Base-by-base conservation (phyloP, 345 rosid species). In the Syzygium aromaticum region DNA sequence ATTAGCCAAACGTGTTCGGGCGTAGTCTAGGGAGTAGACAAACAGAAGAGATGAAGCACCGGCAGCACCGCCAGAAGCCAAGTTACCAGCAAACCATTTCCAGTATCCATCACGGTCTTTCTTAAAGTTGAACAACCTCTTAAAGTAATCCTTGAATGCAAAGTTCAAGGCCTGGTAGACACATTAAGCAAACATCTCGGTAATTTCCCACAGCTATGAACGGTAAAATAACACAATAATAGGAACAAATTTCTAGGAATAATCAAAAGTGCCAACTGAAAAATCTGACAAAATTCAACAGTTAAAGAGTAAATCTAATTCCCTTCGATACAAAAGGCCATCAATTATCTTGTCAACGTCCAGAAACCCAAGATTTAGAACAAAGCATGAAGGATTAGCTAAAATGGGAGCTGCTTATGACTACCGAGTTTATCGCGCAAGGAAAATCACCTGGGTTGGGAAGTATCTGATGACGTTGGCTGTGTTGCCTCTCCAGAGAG, bases 401-500 rank as follows among this genome's bases (percentile, higher is more conserved):
- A 30, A 25, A 53, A 38, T 19, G 38, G 82, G 38, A 38, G 15
- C 27, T 38, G 11, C 3, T 38, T 38, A 57, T 28, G 16, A 54
- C 52, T 23, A 38, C 17, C 52, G 56, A 85, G 28, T 84, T 40
- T 38, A 33, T 54, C 52, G 33, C 14, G 84, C 54, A 86, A 54
- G 85, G 52, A 89, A 78, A 85, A 12, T 17, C 51, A 92, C 94
- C 93, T 93, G 94, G 80, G 94, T 92, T 14, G 94, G 94, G 83
- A 93, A 93, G 84, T 92, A 92, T 90, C 94, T 90, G 88, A 93
- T 90, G 86, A 93, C 95, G 84, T 93, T 93, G 30, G 92, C 94
- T 43, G 94, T 91, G 87, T 93, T 93, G 87, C 95, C 92, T 93
- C 95, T 92, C 94, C 94, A 93, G 56, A 93, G 93, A 89, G 95